Percentiles rank a stretch among this genome's conserved stretches.
Conservation (phyloP, 1,139 yeast genomes). For the Pichia sp. region DNA sequence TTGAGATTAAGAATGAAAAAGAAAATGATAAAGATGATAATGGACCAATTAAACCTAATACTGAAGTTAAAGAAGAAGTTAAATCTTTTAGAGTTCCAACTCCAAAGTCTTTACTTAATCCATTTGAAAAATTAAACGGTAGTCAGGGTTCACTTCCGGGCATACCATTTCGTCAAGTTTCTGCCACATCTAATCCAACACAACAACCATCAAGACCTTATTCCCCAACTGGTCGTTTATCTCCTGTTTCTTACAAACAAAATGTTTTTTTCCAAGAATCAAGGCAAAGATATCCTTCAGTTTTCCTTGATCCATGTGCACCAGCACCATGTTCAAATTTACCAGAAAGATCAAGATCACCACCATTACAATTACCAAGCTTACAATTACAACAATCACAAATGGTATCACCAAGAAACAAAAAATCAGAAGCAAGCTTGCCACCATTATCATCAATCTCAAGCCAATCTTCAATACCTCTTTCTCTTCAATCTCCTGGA, state of each 20-base stretch:
- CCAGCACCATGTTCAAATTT: slow-evolving; percentile 25
- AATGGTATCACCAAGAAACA: slow-evolving; percentile 1
- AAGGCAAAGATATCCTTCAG: slow-evolving; percentile 33
- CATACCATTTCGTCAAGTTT: background rate
- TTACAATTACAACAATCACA: slow-evolving; percentile 2
- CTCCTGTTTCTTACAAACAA: slow-evolving; percentile 13
- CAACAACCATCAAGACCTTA: slow-evolving; percentile 1
- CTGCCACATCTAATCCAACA: background rate
- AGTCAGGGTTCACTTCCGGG: too few relatives aligned
- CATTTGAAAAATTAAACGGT: slow-evolving; percentile 1
- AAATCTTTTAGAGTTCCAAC: slow-evolving; percentile 2
- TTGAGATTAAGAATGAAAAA: slow-evolving; percentile 3
- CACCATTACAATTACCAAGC: slow-evolving; percentile 4
- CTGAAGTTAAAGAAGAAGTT: background rate
- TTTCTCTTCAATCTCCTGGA: background rate
- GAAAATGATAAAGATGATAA: background rate
- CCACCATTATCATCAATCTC: slow-evolving; percentile 15
- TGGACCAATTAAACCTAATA: too few relatives aligned
- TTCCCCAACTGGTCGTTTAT: slow-evolving; percentile 9
- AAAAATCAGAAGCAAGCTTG: background rate
- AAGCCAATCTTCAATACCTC: slow-evolving; percentile 6
- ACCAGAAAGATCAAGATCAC: slow-evolving; percentile 7
- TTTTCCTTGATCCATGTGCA: slow-evolving; percentile 35
- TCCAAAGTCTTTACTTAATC: slow-evolving; percentile 3
- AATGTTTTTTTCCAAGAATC: slow-evolving; percentile 13